phyloP scores from a whole-genome alignment of 202 grass and related monocot species.

The Musa balbisiana region DNA sequence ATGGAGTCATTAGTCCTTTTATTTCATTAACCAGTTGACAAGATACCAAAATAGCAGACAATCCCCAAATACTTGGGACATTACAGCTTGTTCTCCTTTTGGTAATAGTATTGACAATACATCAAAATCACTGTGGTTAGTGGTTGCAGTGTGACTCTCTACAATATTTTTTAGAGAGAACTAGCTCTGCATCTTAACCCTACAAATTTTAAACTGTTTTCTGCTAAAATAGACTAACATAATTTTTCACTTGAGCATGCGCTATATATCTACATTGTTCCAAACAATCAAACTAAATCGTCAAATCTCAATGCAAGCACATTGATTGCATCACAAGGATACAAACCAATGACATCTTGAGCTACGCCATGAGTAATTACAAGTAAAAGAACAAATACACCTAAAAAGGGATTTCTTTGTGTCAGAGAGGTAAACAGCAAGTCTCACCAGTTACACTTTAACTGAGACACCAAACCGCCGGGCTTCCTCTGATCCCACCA shows the following conservation, averaged over 20 bases:
- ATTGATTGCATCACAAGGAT: not conserved
- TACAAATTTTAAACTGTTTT: no score
- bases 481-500: slow-evolving; percentile 91
- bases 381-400: not conserved
- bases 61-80: no score
- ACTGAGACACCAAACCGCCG: slow-evolving; percentile 45
- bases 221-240: no score
- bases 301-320: not conserved
- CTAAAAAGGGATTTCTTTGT: not conserved
- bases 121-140: no score
- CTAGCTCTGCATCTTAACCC: no score
- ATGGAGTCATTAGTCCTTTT: no score
- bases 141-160: no score
- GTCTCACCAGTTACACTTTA: slow-evolving; percentile 63
- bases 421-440: not conserved
- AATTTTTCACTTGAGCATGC: not conserved
- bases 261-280: not conserved
- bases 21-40: no score
- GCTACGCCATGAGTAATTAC: not conserved
- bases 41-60: no score
- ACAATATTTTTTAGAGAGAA: no score
- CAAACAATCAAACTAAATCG: not conserved
- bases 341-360: not conserved
- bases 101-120: no score
- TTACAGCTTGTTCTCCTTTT: no score